Conservation (phyloP, 306 rosid genomes). For the Cicer chorassanicum region DNA sequence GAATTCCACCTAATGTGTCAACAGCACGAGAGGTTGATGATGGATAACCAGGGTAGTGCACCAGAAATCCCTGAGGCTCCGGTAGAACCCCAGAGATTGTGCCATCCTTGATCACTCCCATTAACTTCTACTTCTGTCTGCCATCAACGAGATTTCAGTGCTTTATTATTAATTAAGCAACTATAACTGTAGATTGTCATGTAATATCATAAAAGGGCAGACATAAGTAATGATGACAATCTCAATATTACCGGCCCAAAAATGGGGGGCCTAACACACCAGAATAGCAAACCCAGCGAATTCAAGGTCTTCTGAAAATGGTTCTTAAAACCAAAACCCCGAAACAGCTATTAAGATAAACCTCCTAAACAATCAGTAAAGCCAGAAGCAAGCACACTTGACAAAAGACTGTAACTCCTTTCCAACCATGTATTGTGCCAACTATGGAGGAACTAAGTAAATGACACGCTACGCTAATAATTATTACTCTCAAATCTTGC, state of each 20-base stretch:
- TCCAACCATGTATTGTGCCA: no score
- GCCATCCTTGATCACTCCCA: constrained; percentile 72
- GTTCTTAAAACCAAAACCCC: no score
- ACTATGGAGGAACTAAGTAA: constrained; percentile 22
- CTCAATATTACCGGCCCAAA: background rate
- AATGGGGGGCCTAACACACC: no score
- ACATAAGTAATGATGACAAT: background rate
- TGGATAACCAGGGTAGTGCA: constrained; percentile 84
- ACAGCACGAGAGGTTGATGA: constrained; percentile 62
- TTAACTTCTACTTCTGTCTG: constrained; percentile 43
- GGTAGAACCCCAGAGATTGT: constrained; percentile 70
- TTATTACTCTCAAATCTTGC: background rate
- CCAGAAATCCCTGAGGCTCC: constrained; percentile 53
- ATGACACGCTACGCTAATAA: constrained; percentile 34
- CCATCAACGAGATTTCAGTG: constrained; percentile 2
- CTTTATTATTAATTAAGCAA: constrained; percentile 11
- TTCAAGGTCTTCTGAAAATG: no score
- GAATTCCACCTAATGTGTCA: constrained; percentile 73
- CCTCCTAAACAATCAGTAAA: no score
- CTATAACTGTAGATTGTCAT: background rate
- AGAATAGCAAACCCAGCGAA: no score
- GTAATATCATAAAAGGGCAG: background rate
- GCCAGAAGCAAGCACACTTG: no score
- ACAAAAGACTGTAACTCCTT: no score
- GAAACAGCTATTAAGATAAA: no score